Conservation (phyloP, 208 protist genomes). For the Jaenimonas drosophilae region DNA sequence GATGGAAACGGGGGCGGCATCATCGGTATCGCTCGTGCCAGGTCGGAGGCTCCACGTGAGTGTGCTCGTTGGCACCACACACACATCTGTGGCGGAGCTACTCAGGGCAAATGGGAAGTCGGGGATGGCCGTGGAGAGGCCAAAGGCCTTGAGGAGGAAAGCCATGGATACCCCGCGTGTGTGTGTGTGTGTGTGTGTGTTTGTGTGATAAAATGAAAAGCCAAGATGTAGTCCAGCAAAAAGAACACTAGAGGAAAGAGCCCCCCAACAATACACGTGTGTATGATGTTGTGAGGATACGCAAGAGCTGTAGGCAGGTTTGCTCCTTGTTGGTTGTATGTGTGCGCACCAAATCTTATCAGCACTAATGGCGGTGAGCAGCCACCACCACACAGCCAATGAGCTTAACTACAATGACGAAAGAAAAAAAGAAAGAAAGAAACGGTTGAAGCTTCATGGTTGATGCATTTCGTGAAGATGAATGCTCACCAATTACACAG, state of each 20-base stretch:
- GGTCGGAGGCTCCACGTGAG: slow-evolving; percentile 38
- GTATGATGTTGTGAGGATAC: not conserved
- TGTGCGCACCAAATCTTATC: not conserved
- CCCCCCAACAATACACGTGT: not conserved
- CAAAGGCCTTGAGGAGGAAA: slow-evolving; percentile 67
- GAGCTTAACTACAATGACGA: not conserved
- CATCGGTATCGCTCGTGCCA: slow-evolving; percentile 26
- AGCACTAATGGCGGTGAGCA: not conserved
- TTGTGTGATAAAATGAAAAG: not conserved
- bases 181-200: slow-evolving; percentile 5
- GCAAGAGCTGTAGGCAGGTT: not conserved
- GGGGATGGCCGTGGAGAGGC: slow-evolving; percentile 44
- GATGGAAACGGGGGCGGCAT: slow-evolving; percentile 38
- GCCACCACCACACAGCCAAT: not conserved
- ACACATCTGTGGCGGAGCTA: not conserved
- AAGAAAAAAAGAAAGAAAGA: not conserved
- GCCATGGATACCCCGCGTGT: slow-evolving; percentile 18
- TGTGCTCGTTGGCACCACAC: slow-evolving; percentile 2
- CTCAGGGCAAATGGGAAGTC: slow-evolving; percentile 60
- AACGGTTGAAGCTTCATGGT: not conserved
- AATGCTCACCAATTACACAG: not conserved
- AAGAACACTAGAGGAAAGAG: not conserved
- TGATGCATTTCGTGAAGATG: not conserved
- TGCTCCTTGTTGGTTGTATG: not conserved
- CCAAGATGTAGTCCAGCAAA: not conserved